Evolutionary conservation across 805 yeast genomes (phyloP).

Genomic region (Kluyveromyces aestuarii): DNA sequence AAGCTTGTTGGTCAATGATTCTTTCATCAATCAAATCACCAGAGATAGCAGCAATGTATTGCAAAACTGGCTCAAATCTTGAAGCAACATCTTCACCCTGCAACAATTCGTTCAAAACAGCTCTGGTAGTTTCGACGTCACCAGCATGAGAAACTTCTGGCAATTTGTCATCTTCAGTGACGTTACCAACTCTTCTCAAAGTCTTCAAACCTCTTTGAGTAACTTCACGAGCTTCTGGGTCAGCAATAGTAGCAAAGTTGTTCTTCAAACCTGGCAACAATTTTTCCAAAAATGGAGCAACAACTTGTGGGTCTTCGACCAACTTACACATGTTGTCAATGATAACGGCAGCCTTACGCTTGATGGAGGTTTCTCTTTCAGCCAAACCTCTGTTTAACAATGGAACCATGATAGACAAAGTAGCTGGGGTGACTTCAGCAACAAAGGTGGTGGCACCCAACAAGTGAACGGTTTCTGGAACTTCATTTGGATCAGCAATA

Average conservation of each 20-base stretch:
- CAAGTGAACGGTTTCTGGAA: slow-evolving; percentile 97
- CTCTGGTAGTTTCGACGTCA: slow-evolving; percentile 83
- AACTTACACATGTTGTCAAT: slow-evolving; percentile 99
- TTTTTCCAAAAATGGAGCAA: slow-evolving; percentile 96
- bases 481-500: slow-evolving; percentile 94
- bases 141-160: slow-evolving; percentile 99
- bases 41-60: slow-evolving; percentile 90
- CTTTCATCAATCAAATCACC: slow-evolving; percentile 99
- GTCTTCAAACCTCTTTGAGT: slow-evolving; percentile 95
- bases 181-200: slow-evolving; percentile 97
- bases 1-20: slow-evolving; percentile 81
- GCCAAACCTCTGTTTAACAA: slow-evolving; percentile 98
- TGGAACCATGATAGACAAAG: slow-evolving; percentile 98
- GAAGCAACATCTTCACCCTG: slow-evolving; percentile 56
- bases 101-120: slow-evolving; percentile 66
- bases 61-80: slow-evolving; percentile 71
- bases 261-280: slow-evolving; percentile 93
- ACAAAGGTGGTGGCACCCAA: slow-evolving; percentile 99
- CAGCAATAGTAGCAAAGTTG: slow-evolving; percentile 95
- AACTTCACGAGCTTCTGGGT: slow-evolving; percentile 99
- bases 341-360: slow-evolving; percentile 99
- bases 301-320: slow-evolving; percentile 99
- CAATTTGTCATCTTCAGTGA: slow-evolving; percentile 77
- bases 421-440: slow-evolving; percentile 98
- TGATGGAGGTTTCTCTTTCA: slow-evolving; percentile 98